Evolutionary conservation across 352 stramenopile species (phyloP), one percentile per base, ranked within the genome.

Genomic region (Pythium aquatile): DNA sequence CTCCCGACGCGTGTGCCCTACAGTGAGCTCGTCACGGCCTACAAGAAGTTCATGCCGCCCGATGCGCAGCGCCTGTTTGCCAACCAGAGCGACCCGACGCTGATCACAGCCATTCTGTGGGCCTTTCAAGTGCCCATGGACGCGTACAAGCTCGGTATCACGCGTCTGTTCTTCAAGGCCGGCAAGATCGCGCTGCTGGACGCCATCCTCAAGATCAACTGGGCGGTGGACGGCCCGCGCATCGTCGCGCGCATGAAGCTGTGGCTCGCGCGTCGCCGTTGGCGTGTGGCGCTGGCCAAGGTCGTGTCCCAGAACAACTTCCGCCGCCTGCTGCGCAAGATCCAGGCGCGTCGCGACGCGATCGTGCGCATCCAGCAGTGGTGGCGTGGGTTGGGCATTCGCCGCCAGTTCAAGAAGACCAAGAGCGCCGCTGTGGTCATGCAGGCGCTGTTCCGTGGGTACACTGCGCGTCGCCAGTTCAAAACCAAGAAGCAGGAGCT

Each of bases 401-500:
- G 85, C 56, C 85, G 86, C 61, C 70, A 87, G 40, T 94, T 93
- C 54, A 89, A 92, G 73, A 93, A 93, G 77, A 82, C 87, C 67
- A 85, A 87, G 59, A 79, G 69, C 17, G 79, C 87, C 44, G 85
- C 73, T 2, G 65, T 95, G 16, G 68, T 93, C 24, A 75, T 95
- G 42, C 87, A 95, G 60, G 82, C 83, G 30, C 53, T 93, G 30
- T 95, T 93, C 79, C 87, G 85, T 63, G 87, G 87, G 47, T 80
- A 89, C 74, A 80, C 73, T 29, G 87, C 85, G 47, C 85, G 87
- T 51, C 74, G 74, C 11, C 29, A 79, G 20, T 94, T 90, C 73
- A 95, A 95, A 72, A 79, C 71, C 8, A 93, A 93, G 75, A 95
- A 95, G 69, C 79, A 90, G 44, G 85, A 93, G 69, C 78, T 95